phyloP scores from a whole-genome alignment of 1,139 yeast species.

The Protomyces gravidus region DNA sequence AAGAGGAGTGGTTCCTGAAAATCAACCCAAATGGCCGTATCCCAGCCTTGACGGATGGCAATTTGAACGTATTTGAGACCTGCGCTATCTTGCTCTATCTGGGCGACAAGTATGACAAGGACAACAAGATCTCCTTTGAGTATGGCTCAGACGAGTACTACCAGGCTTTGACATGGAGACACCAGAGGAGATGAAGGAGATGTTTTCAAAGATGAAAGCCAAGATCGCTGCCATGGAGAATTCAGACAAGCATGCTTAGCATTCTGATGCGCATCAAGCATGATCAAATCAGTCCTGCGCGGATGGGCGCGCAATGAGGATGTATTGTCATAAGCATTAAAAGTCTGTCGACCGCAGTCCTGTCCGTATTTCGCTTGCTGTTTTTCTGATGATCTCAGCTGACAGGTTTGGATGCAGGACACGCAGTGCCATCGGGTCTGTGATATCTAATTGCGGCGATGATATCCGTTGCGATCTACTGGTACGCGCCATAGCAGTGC shows the following conservation, averaged over 20 bases:
- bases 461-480: background rate
- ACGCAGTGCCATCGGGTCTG: slow-evolving; percentile 10
- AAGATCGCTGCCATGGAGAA: slow-evolving; percentile 27
- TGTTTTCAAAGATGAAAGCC: slow-evolving; percentile 17
- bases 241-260: slow-evolving; percentile 20
- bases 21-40: slow-evolving; percentile 52
- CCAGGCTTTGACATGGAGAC: slow-evolving; percentile 45
- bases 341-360: slow-evolving; percentile 9
- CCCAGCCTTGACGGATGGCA: slow-evolving; percentile 53
- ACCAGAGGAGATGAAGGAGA: slow-evolving; percentile 13
- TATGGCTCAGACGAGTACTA: slow-evolving; percentile 41
- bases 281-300: no score
- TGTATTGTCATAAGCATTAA: slow-evolving; percentile 1
- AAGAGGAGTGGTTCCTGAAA: slow-evolving; percentile 53
- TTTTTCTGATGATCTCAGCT: slow-evolving; percentile 1
- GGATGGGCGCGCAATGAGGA: no score
- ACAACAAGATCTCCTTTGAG: slow-evolving; percentile 49
- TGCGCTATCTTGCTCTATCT: slow-evolving; percentile 57
- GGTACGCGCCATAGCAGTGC: background rate
- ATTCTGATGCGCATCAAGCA: background rate
- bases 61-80: slow-evolving; percentile 48
- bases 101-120: slow-evolving; percentile 53
- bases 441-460: background rate
- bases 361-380: slow-evolving; percentile 7
- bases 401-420: slow-evolving; percentile 1